These are phyloP conservation scores for Coniochaeta ligniaria DNA, from an alignment of 2,329 filamentous ascomycete genomes.

Conservation along the genomic window DNA sequence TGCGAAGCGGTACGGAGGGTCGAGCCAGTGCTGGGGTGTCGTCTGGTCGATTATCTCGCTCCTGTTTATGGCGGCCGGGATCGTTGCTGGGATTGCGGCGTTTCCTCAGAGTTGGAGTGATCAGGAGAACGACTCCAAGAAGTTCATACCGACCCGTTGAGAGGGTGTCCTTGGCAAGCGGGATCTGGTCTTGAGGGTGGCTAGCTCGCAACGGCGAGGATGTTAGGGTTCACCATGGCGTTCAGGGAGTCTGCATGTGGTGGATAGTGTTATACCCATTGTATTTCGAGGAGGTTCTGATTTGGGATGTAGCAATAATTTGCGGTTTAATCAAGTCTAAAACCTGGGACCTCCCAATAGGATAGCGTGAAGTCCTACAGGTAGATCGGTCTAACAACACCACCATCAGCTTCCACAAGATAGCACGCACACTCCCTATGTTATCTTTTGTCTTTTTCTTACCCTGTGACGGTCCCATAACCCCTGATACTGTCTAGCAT, in stretches of 20 bases:
- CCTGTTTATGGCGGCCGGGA: slow-evolving; percentile 63
- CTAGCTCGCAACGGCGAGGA: background rate
- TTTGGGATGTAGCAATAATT: background rate
- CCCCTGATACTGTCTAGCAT: background rate
- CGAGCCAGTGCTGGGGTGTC: slow-evolving; percentile 73
- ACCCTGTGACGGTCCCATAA: background rate
- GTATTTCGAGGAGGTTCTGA: background rate
- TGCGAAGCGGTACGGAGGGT: slow-evolving; percentile 69
- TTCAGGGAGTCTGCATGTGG: background rate
- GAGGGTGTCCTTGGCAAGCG: background rate
- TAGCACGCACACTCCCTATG: background rate
- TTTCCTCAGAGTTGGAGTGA: slow-evolving; percentile 64
- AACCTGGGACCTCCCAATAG: background rate
- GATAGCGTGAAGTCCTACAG: background rate
- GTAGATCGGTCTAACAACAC: background rate
- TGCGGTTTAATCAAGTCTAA: background rate
- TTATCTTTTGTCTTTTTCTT: background rate
- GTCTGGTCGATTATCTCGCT: slow-evolving; percentile 71
- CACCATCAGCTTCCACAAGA: background rate
- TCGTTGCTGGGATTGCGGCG: slow-evolving; percentile 69
- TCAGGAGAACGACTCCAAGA: slow-evolving; percentile 60
- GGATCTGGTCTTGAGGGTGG: background rate
- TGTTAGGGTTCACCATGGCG: background rate
- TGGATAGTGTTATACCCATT: background rate
- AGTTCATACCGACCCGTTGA: background rate